Base-by-base conservation (phyloP, 192 early-diverging fungal genomes). In the Phycomyces blakesleeanus region DNA sequence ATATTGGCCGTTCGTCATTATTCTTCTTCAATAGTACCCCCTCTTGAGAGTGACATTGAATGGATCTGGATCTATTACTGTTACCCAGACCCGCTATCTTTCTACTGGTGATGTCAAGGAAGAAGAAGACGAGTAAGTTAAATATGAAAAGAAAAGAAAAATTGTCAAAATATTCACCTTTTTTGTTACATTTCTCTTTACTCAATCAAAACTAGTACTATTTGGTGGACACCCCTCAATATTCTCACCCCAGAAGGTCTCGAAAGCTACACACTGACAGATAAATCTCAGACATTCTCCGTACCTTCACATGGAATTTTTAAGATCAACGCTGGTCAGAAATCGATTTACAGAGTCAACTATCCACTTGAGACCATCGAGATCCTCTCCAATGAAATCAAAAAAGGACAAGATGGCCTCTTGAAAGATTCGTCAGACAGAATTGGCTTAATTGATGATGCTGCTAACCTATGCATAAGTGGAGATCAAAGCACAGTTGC, bases 151-250 rank as follows among this genome's bases (percentile, higher is more conserved):
- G n/a, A n/a, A n/a, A n/a, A n/a, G n/a, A n/a, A n/a, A n/a, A n/a
- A n/a, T n/a, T n/a, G n/a, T n/a, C n/a, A n/a, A n/a, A n/a, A n/a
- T n/a, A n/a, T n/a, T n/a, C n/a, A n/a, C n/a, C n/a, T n/a, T n/a
- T n/a, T n/a, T n/a, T n/a, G n/a, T n/a, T n/a, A n/a, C n/a, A n/a
- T n/a, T n/a, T n/a, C n/a, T n/a, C n/a, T n/a, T n/a, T n/a, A n/a
- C n/a, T n/a, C n/a, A n/a, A n/a, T n/a, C n/a, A n/a, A n/a, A n/a
- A n/a, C n/a, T n/a, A n/a, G n/a, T n/a, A 85, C 86, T 18, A 69
- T 79, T 58, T 97, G 94, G 96, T 91, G 85, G 81, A 84, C 94
- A 15, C 96, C 96, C 16, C 75, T 98, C 24, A 80, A 78, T 21
- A 73, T 91, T 25, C 64, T 69, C 12, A 66, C 69, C 6, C 57